Evolutionary conservation across 805 yeast species (phyloP), one percentile per base, ranked within the genome.

Genomic region (Metschnikowia aberdeeniae): DNA sequence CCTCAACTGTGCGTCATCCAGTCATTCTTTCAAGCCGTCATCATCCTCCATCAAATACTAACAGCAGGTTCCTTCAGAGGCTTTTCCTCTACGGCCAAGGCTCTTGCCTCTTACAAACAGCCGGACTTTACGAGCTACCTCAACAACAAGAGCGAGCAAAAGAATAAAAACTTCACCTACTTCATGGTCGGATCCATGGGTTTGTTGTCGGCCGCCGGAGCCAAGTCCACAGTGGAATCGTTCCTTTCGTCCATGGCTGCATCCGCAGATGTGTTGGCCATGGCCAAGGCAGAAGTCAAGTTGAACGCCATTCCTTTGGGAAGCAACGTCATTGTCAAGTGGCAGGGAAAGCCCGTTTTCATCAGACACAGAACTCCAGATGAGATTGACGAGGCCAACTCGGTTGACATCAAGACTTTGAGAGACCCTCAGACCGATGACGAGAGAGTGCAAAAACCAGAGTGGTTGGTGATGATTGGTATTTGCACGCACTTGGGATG

Each of bases 281-380:
- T 93, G 96, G 99, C 99, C 60, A 93, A 93, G 77, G 97, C 92
- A 61, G 99, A 93, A 78, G 97, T 93, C 58, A 90, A 87, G 68
- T 82, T 93, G 62, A 81, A 84, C 46, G 86, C 88, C 53, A 89
- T 93, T 55, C 99, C 99, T 62, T 89, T 84, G 68, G 98, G 98
- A 73, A 92, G 92, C 79, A 93, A 93, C 73, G 95, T 93, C 55
- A 88, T 93, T 64, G 96, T 93, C 59, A 93, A 93, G 76, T 93
- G 99, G 99, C 97, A 95, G 75, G 99, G 99, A 75, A 93, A 93
- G 79, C 99, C 99, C 56, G 97, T 93, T 56, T 93, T 93, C 76
- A 89, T 93, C 70, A 92, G 99, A 81, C 99, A 93, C 81, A 86
- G 99, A 82, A 90, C 99, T 37, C 72, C 80, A 37, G 81, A 77